A percentile compares a stretch with the other conserved stretches of the same genome.
phyloP scores from a whole-genome alignment of 163 green algal species.

The Chlorella variabilis region DNA sequence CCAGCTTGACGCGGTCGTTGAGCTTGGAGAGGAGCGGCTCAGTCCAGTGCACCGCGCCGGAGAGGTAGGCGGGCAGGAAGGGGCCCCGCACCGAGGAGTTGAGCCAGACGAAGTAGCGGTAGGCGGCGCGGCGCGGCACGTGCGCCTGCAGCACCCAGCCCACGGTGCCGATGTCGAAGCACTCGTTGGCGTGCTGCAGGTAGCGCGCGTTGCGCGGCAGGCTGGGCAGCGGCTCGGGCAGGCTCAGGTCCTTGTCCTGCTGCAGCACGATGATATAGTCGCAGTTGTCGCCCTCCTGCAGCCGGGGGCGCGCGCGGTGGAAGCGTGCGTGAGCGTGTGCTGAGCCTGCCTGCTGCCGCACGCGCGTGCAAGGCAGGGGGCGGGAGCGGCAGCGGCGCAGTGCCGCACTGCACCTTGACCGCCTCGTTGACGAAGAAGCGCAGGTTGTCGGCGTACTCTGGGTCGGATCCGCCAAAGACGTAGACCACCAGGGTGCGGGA shows the following conservation, averaged over 20 bases:
- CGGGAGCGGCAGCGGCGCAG: neutral
- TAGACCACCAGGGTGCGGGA: slow-evolving; percentile 66
- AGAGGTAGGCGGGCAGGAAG: slow-evolving; percentile 58
- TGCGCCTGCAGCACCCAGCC: slow-evolving; percentile 58
- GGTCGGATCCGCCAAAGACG: slow-evolving; percentile 69
- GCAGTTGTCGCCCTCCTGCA: slow-evolving; percentile 49
- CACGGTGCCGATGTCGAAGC: slow-evolving; percentile 67
- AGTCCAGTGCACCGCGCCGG: slow-evolving; percentile 70
- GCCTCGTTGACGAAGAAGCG: slow-evolving; percentile 68
- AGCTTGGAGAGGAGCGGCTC: slow-evolving; percentile 65
- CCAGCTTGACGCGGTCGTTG: slow-evolving; percentile 65
- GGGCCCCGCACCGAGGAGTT: slow-evolving; percentile 61
- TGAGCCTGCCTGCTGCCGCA: too few species aligned
- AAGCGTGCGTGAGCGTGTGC: neutral
- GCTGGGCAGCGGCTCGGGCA: slow-evolving; percentile 17
- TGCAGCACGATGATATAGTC: slow-evolving; percentile 70
- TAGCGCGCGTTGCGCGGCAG: slow-evolving; percentile 65
- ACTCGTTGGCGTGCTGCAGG: slow-evolving; percentile 66
- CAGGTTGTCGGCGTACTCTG: slow-evolving; percentile 73
- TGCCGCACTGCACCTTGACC: slow-evolving; percentile 42
- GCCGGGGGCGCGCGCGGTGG: neutral
- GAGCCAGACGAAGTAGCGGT: slow-evolving; percentile 59
- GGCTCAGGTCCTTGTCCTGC: slow-evolving; percentile 7
- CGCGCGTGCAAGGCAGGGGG: neutral
- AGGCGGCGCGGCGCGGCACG: neutral